Base-by-base conservation (phyloP, 768 basidiomycete species). In the Lanmaoa rubissima region DNA sequence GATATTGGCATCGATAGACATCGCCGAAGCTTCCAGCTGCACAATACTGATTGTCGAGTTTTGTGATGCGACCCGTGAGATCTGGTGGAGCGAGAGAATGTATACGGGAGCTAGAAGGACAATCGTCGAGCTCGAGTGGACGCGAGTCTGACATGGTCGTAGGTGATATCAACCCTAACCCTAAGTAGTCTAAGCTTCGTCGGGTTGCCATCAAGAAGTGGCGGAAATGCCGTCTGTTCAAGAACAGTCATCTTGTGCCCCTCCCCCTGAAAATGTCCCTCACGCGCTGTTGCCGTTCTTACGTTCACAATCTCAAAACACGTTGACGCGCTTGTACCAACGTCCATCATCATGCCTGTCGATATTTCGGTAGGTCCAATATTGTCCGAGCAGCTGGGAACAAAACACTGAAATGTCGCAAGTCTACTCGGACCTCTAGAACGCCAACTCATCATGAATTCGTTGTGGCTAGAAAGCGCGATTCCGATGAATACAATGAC, bases 281-380 rank as follows among this genome's bases (percentile, higher is more conserved):
- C 88, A 92, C 66, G 77, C 85, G 2, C 72, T 93, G 19, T 75
- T 93, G 26, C 85, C 89, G 0, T 94, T 94, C 74, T 77, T 96
- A 28, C 86, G 90, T 57, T 81, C 84, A 0, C 90, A 94, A 65
- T 87, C 90, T 0, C 88, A 91, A 69, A 85, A 79, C 56, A 85
- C 87, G 12, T 72, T 95, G 49, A 85, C 83, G 19, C 82, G 92
- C 26, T 76, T 97, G 48, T 97, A 94, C 67, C 84, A 88, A 65
- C 80, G 84, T 17, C 92, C 94, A 10, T 93, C 92, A 3, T 88
- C 90, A 75, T 94, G 93, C 73, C 82, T 97, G 50, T 87, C 91
- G 26, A 86, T 97, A 71, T 94, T 94, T 73, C 84, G 94, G 90
- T 92, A 58, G 60, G 78, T 69, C 58, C 38, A 41, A n/a, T n/a